Base-by-base conservation (phyloP, 1,284 basidiomycete genomes). In the Ganoderma leucocontextum region DNA sequence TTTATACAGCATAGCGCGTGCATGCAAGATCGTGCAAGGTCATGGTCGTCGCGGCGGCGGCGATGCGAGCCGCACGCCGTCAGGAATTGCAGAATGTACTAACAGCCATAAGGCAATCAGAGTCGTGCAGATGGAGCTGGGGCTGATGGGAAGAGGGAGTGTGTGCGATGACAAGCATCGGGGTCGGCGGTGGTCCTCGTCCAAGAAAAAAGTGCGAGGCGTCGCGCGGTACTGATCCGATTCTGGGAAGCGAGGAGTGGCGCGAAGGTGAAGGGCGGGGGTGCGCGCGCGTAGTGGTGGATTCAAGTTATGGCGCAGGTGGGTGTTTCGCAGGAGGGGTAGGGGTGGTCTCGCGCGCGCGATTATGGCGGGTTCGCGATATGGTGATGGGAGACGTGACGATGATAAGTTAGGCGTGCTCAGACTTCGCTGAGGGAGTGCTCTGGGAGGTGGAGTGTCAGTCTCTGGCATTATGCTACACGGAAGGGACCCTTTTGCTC, bases 1-100 rank as follows among this genome's bases (percentile, higher is more conserved):
- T 66, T 67, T 70, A 69, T 70, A 69, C 70, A 68, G 61, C 55
- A 63, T 65, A 55, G 38, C 19, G 57, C 60, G 59, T 57, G 63
- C 58, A 60, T 39, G n/a, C 52, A 22, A 22, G 22, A 25, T 49
- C 47, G 47, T 49, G 47, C 47, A 49, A 25, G 22, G 47, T 49
- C 47, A 19, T 49, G 47, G 47, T 49, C 47, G 47, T 25, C 10
- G 47, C 47, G 10, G 22, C 47, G 47, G 44, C 44, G n/a, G 44
- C n/a, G 22, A 10, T n/a, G 47, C 47, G 47, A 10, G 8, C 19
- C n/a, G 44, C 44, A 7, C n/a, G 47, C 47, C 47, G 47, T 4
- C 10, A 9, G 47, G 47, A 49, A 25, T 25, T n/a, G 47, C 22
- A 19, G 47, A 49, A 49, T 49, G 19, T 12, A 42, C n/a, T 12